Percentiles rank a stretch among this genome's conserved stretches.
Evolutionary conservation across 2,329 filamentous ascomycete species (phyloP).

Genomic region (Dactylellina haptotyla): DNA sequence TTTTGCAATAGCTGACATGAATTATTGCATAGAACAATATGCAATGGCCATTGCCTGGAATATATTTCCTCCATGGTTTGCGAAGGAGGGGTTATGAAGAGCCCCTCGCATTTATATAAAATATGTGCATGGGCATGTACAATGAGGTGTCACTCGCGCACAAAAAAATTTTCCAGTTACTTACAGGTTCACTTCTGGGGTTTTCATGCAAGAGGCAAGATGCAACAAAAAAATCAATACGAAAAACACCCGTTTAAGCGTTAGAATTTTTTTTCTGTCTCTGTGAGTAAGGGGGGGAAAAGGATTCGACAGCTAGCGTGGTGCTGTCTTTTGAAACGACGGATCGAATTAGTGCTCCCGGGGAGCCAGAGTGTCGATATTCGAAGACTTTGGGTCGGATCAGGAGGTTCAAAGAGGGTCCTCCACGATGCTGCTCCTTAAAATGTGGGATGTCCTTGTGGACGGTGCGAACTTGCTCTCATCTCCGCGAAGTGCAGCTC

Average conservation of each 20-base stretch:
- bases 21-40: constrained; percentile 38
- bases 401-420: constrained; percentile 39
- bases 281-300: background rate
- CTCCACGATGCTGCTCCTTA: constrained; percentile 20
- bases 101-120: constrained; percentile 34
- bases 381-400: constrained; percentile 23
- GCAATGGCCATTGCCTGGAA: constrained; percentile 2
- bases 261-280: background rate
- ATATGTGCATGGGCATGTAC: constrained; percentile 47
- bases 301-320: constrained; percentile 30
- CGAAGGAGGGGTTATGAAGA: constrained; percentile 22
- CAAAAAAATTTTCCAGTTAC: constrained; percentile 29
- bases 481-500: constrained; percentile 29
- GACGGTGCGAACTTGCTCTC: constrained; percentile 26
- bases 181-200: constrained; percentile 31
- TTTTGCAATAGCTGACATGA: constrained; percentile 36
- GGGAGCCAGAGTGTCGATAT: constrained; percentile 42
- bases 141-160: constrained; percentile 51
- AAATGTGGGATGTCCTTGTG: constrained; percentile 43
- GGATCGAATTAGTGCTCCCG: constrained; percentile 28
- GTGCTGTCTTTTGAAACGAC: constrained; percentile 33
- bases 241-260: constrained; percentile 24
- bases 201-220: constrained; percentile 46
- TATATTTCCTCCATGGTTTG: constrained; percentile 11
- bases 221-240: constrained; percentile 39